Evolutionary conservation across 352 stramenopile genomes (phyloP).

Genomic region (Aphanomyces invadans): DNA sequence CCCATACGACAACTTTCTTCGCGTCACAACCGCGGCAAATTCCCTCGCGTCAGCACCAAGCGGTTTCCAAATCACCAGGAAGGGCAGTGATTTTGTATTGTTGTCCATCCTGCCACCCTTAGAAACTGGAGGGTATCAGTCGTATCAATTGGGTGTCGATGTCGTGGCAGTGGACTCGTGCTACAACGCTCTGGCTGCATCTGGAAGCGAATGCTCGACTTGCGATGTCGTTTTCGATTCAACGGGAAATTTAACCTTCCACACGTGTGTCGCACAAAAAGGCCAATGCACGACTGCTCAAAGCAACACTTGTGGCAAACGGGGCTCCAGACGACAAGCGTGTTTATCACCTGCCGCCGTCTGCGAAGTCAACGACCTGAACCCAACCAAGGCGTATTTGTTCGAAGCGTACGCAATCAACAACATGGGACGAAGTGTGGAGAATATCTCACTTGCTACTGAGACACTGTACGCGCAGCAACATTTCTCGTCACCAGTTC

Average conservation of each 20-base stretch:
- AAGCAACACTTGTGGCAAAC: background rate
- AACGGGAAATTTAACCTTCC: too few relatives aligned
- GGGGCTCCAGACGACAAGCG: background rate
- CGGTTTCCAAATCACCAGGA: background rate
- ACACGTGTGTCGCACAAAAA: background rate
- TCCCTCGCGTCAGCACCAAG: background rate
- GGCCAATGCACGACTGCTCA: background rate
- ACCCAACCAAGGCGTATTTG: conserved; percentile 1
- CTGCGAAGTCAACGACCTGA: background rate
- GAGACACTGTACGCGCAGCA: background rate
- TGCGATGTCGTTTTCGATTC: background rate
- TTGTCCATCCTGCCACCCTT: background rate
- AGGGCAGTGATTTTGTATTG: background rate
- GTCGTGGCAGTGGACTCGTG: background rate
- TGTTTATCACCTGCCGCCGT: background rate
- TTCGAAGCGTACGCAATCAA: background rate
- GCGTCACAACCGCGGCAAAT: background rate
- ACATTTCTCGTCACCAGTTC: background rate
- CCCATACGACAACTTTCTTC: background rate
- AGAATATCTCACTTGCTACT: background rate
- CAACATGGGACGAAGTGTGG: background rate
- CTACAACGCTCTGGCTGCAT: background rate
- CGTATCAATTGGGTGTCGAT: background rate
- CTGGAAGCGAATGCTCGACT: background rate
- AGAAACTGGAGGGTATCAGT: background rate